A percentile compares a stretch with the other conserved stretches of the same genome.
Conservation (phyloP, 371 early-diverging fungal genomes). For the Lichtheimia ornata region DNA sequence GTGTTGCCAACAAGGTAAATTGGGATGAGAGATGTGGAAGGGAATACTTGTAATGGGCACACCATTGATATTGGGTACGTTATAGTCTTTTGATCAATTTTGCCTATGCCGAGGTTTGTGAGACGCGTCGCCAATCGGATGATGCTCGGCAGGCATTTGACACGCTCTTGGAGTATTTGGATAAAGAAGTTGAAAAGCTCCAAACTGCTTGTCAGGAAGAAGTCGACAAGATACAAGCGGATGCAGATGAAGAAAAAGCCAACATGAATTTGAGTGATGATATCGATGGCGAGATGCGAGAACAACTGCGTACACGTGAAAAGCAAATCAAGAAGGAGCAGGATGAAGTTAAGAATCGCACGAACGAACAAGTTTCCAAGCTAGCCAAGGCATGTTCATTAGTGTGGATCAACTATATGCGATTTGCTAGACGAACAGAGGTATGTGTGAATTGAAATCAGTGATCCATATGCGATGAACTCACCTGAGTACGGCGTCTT, state of each 20-base stretch:
- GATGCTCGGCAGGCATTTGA: slow-evolving; percentile 78
- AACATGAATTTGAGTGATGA: slow-evolving; percentile 61
- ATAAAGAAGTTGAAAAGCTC: slow-evolving; percentile 51
- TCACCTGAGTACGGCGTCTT: neutral
- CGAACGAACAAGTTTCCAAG: slow-evolving; percentile 63
- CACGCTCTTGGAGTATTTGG: slow-evolving; percentile 59
- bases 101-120: slow-evolving; percentile 85
- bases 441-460: slow-evolving; percentile 31
- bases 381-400: slow-evolving; percentile 65
- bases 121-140: slow-evolving; percentile 68
- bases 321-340: slow-evolving; percentile 70
- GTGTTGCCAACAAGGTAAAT: slow-evolving; percentile 75
- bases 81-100: slow-evolving; percentile 78
- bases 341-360: slow-evolving; percentile 59
- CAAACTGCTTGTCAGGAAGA: slow-evolving; percentile 51
- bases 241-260: slow-evolving; percentile 42
- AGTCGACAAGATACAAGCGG: slow-evolving; percentile 48
- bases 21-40: neutral
- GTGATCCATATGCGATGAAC: neutral
- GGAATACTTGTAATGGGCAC: neutral
- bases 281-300: slow-evolving; percentile 82
- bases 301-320: slow-evolving; percentile 66
- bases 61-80: slow-evolving; percentile 4
- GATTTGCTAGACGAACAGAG: slow-evolving; percentile 79
- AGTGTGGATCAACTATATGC: slow-evolving; percentile 89